Base-by-base conservation (phyloP, 2,329 filamentous ascomycete genomes). In the Leptographium procerum region DNA sequence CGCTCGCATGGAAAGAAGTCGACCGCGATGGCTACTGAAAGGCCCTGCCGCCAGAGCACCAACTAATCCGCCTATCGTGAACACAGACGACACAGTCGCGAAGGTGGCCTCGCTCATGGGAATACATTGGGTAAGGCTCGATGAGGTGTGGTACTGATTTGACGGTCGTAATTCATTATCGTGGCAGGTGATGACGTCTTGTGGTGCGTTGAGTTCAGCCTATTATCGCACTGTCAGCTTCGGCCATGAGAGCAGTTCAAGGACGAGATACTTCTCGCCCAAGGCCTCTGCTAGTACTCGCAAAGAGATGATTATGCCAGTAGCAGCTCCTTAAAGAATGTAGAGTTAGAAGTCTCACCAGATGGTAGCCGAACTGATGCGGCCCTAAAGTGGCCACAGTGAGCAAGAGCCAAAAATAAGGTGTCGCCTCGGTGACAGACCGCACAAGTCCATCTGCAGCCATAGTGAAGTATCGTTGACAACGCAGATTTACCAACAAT, bases 171-270 rank as follows among this genome's bases (percentile, higher is more conserved):
- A 72, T 54, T 73, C 70, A 62, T 74, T 73, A 62, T 83, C 84
- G 65, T 83, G 84, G 75, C 94, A 97, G 59, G 89, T 95, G 66
- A 99, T 87, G 67, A 95, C 89, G 77, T 91, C 87, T 79, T 96
- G 87, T 10, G 94, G 94, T 10, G 92, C 90, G 71, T 99, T 99
- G 62, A 99, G 82, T 71, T 97, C 94, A 65, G 91, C 89, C 91
- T 92, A 24, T 2, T 2, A 14, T 22, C 6, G 28, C 22, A 22
- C 5, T 24, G 56, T 52, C 19, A 57, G 66, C 58, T 53, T 62
- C 14, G 40, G 26, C 60, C 57, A 43, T 19, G 40, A 43, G 16
- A 9, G 19, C 19, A 43, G 40, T 8, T 43, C 40, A 19, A n/a
- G 16, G n/a, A 3, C 36, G n/a, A 43, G 13, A 43, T 43, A 7